phyloP scores from a whole-genome alignment of 805 yeast species.

The Clavispora carvajalis region DNA sequence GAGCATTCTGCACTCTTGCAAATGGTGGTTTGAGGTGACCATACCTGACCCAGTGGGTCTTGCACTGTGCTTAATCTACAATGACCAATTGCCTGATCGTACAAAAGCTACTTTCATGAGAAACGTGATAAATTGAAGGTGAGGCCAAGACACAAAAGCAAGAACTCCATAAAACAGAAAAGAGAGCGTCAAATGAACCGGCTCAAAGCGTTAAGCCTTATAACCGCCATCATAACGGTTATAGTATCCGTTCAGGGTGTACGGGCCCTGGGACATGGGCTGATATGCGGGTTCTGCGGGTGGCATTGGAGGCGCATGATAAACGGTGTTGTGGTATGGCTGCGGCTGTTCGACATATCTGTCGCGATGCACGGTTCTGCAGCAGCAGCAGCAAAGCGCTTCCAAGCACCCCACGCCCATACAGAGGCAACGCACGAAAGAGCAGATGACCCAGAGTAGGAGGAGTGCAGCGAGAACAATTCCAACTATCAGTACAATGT shows the following conservation, averaged over 20 bases:
- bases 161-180: neutral
- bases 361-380: constrained; percentile 21
- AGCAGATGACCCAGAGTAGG: constrained; percentile 50
- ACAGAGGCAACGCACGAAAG: constrained; percentile 51
- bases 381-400: constrained; percentile 46
- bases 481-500: constrained; percentile 70
- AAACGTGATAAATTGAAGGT: neutral
- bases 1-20: no score
- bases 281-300: constrained; percentile 12
- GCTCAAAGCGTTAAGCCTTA: constrained; percentile 8
- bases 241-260: constrained; percentile 3
- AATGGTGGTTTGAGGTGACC: no score
- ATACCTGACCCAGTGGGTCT: no score
- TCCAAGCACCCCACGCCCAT: constrained; percentile 46
- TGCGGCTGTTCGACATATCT: constrained; percentile 15
- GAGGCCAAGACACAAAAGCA: neutral
- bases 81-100: no score
- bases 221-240: constrained; percentile 7
- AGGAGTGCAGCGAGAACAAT: constrained; percentile 54
- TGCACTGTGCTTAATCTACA: neutral
- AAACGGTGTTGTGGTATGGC: constrained; percentile 31
- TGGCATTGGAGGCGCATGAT: constrained; percentile 17
- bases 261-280: constrained; percentile 5
- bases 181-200: neutral
- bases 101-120: no score